phyloP scores from a whole-genome alignment of 208 protist genomes.

The Crithidia fasciculata region DNA sequence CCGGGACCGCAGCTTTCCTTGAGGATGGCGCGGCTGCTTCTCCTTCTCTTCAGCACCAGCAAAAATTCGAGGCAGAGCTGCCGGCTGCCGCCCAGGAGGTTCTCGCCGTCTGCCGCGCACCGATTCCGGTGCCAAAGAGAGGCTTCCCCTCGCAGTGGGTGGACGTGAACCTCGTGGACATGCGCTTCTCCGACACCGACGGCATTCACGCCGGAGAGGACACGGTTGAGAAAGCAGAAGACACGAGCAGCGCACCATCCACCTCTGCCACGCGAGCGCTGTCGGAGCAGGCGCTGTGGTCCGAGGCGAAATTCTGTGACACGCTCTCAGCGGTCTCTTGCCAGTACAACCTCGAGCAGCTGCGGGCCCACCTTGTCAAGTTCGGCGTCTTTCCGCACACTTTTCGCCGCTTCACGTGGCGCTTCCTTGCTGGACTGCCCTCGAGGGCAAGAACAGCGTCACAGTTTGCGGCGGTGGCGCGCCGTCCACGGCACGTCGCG shows the following conservation, averaged over 20 bases:
- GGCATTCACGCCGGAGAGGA: background rate
- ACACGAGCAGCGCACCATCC: background rate
- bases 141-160: slow-evolving; percentile 24
- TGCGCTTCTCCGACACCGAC: background rate
- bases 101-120: slow-evolving; percentile 8
- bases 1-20: no score
- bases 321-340: slow-evolving; percentile 34
- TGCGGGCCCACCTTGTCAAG: slow-evolving; percentile 56
- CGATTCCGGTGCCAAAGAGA: slow-evolving; percentile 5
- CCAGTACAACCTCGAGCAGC: slow-evolving; percentile 69
- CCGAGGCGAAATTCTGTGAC: slow-evolving; percentile 38
- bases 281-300: background rate
- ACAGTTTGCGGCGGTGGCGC: slow-evolving; percentile 74
- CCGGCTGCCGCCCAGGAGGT: slow-evolving; percentile 9
- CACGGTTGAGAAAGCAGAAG: background rate
- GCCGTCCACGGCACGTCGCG: slow-evolving; percentile 53
- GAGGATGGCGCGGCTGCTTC: background rate
- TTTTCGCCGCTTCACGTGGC: slow-evolving; percentile 79
- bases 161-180: slow-evolving; percentile 36
- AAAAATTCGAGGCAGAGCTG: background rate
- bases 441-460: slow-evolving; percentile 43
- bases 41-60: background rate
- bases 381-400: slow-evolving; percentile 78
- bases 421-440: slow-evolving; percentile 79
- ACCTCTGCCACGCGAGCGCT: background rate